Conservation (phyloP, 2,329 filamentous ascomycete species). For the Trichophyton mentagrophytes region DNA sequence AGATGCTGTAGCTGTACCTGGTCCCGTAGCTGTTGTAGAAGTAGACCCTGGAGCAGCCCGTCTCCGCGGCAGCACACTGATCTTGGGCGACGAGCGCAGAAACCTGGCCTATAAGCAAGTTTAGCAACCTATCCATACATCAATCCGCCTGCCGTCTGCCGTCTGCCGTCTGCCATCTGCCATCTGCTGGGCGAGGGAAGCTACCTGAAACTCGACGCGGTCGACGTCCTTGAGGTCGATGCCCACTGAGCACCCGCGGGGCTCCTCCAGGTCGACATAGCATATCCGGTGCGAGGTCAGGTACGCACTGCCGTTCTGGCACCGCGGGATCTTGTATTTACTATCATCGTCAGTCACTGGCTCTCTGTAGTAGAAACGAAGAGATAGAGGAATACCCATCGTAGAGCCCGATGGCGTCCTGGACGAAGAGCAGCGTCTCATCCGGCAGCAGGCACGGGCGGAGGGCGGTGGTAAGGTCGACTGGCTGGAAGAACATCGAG, state of each 20-base stretch:
- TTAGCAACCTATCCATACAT: neutral
- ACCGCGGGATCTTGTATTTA: conserved; percentile 87
- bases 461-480: conserved; percentile 92
- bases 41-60: neutral
- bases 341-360: conserved; percentile 35
- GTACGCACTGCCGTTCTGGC: conserved; percentile 93
- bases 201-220: conserved; percentile 74
- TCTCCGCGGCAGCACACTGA: conserved; percentile 47
- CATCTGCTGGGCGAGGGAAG: neutral
- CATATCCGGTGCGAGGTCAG: conserved; percentile 90
- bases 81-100: conserved; percentile 85
- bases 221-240: conserved; percentile 87
- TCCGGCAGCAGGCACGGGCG: conserved; percentile 85
- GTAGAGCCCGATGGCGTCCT: conserved; percentile 94
- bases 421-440: conserved; percentile 89
- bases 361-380: conserved; percentile 8
- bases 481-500: conserved; percentile 94
- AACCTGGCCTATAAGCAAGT: conserved; percentile 58
- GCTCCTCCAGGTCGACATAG: conserved; percentile 82
- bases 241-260: conserved; percentile 69
- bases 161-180: neutral
- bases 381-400: conserved; percentile 60
- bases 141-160: too few relatives aligned
- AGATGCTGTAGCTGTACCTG: too few relatives aligned
- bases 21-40: neutral